Evolutionary conservation across 78 protist genomes (phyloP), one percentile per base, ranked within the genome.

Genomic region (Diacronema lutheri): DNA sequence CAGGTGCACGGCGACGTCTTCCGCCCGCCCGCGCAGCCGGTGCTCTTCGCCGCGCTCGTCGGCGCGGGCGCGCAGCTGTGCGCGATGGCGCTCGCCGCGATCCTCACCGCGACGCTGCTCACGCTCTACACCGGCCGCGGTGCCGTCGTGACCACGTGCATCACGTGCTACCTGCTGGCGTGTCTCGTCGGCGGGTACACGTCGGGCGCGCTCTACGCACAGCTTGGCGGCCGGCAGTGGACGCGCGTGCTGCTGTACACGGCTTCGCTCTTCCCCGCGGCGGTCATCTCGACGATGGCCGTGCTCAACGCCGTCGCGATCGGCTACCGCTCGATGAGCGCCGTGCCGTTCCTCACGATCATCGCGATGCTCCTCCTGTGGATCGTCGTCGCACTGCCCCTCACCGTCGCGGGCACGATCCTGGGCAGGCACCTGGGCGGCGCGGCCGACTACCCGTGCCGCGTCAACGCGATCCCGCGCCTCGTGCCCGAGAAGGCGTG

Each of bases 1-100:
- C 71, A 64, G 57, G 64, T 95, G 9, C 91, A 83, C 68, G 94
- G 93, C 61, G 97, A 93, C 41, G 96, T 95, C 64, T 94, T 95
- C 89, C 91, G 97, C 26, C 21, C 83, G 10, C 96, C 96, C 26
- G 23, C 46, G 23, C 3, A 76, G 69, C 87, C 64, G 50, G 1
- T 21, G 37, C 0, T 92, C 46, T 84, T 95, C 29, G 82, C 93
- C 26, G 79, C 95, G 19, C 61, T 90, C 20, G 62, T 92, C 9
- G 96, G 96, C 37, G 89, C 93, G 0, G 96, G 96, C 10, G 0
- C n/a, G 33, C 96, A 95, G 64, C 87, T 95, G 58, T 38, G 44
- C 11, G 3, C 84, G 44, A 65, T 90, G 5, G 41, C 60, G 21
- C 12, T 93, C 40, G 23, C 61, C 50, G 12, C 91, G 35, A 89